These are phyloP conservation scores for Cladosporium sp. DNA, from an alignment of 2,329 filamentous ascomycete species.

Conservation along the genomic window DNA sequence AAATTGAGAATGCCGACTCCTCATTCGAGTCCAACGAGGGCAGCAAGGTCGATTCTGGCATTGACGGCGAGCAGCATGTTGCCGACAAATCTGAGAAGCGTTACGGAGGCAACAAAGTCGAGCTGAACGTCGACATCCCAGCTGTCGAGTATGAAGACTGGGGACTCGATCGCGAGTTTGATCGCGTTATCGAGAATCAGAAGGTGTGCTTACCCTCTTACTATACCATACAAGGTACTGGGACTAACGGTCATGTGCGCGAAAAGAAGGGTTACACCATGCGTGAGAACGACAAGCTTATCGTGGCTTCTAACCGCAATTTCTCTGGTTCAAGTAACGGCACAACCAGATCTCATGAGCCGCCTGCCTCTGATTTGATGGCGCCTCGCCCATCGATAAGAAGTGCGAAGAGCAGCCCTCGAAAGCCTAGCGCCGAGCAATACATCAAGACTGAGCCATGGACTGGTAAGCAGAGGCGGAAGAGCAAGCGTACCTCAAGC, in stretches of 20 bases:
- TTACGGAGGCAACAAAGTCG: constrained; percentile 17
- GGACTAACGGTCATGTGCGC: constrained; percentile 45
- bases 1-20: constrained; percentile 18
- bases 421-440: constrained; percentile 72
- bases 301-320: constrained; percentile 73
- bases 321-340: constrained; percentile 38
- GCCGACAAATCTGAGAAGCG: constrained; percentile 15
- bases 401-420: constrained; percentile 65
- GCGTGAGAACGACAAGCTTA: constrained; percentile 96
- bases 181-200: constrained; percentile 90
- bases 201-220: constrained; percentile 63
- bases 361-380: not conserved
- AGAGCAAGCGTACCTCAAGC: constrained; percentile 56
- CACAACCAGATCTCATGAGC: constrained; percentile 43
- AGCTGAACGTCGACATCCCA: constrained; percentile 64
- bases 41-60: constrained; percentile 26
- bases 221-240: constrained; percentile 20
- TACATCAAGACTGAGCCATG: constrained; percentile 97
- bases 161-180: constrained; percentile 87
- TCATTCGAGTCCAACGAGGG: constrained; percentile 24
- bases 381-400: constrained; percentile 30
- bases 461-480: constrained; percentile 74
- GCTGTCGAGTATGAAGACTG: constrained; percentile 60
- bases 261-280: constrained; percentile 96
- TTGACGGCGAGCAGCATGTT: constrained; percentile 16